Base-by-base conservation (phyloP, 768 basidiomycete genomes). In the Auricularia auricula-judae region DNA sequence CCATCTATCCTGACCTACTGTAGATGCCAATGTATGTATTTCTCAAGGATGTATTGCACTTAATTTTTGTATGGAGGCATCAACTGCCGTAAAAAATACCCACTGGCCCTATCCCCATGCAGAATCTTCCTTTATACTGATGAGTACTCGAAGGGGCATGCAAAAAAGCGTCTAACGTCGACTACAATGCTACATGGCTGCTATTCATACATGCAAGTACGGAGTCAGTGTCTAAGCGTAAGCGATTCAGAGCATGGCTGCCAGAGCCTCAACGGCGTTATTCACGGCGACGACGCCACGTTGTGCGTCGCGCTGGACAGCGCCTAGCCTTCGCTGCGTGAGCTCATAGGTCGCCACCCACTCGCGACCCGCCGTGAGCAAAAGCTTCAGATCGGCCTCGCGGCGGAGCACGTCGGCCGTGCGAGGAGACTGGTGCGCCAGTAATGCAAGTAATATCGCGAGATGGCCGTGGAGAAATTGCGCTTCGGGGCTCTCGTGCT, bases 361-460 rank as follows among this genome's bases (percentile, higher is more conserved):
- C 23, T 59, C 56, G 56, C 56, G 56, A 18, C 56, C 14, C 4
- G 34, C 23, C 21, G 23, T 18, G 33, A 59, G 5, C 29, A 59
- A 10, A 0, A 4, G 56, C 21, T 4, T 4, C 7, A 59, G 21
- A 10, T 14, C 16, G 4, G 56, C 34, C 23, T 35, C 56, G 18
- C 16, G 16, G 8, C 34, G 56, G 34, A 59, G 11, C 4, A 35
- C 3, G 23, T 12, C 56, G 7, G 56, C 36, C 43, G 61, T 39
- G 23, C 3, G 60, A 7, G 71, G 53, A 33, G 72, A 71, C 44
- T 74, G 70, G 44, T 73, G 73, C 62, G 78, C 75, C 43, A 84
- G 74, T 4, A 84, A 70, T 8, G 81, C 89, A 60, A 93, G 81
- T 3, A 93, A 80, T 5, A 93, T 83, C 0, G 91, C 84, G 3